Evolutionary conservation across 78 protist species (phyloP).

Genomic region (Protostelium mycophagum): DNA sequence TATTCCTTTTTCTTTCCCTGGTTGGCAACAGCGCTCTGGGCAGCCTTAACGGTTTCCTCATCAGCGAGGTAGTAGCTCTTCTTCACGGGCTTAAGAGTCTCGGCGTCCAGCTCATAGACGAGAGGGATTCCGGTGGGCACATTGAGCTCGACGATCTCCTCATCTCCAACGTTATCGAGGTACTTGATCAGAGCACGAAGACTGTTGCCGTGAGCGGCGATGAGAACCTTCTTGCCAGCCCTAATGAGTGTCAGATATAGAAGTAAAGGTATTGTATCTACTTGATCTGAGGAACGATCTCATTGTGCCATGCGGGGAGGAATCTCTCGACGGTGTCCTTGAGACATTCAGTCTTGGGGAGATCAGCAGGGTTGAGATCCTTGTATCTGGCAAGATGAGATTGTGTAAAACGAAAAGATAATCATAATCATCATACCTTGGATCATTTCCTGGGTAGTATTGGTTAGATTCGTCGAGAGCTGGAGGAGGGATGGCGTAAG

Average conservation of each 20-base stretch:
- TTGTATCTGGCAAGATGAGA: too few relatives aligned
- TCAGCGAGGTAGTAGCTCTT: conserved; percentile 56
- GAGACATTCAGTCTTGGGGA: conserved; percentile 83
- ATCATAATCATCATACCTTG: too few relatives aligned
- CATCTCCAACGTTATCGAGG: conserved; percentile 75
- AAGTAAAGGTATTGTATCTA: neutral
- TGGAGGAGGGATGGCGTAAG: conserved; percentile 86
- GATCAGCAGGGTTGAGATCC: conserved; percentile 18
- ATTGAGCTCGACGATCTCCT: conserved; percentile 68
- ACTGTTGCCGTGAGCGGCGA: conserved; percentile 92
- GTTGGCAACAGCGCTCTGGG: conserved; percentile 63
- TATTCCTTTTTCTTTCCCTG: conserved; percentile 46
- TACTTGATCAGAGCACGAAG: conserved; percentile 87
- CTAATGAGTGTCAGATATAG: neutral
- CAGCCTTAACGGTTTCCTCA: conserved; percentile 37
- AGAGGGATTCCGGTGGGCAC: conserved; percentile 89
- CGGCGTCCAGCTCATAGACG: conserved; percentile 70
- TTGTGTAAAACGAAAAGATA: too few relatives aligned
- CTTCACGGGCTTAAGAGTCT: conserved; percentile 58
- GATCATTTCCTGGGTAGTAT: conserved; percentile 65
- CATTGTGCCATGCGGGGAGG: conserved; percentile 77
- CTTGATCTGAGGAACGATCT: conserved; percentile 67
- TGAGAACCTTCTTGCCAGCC: conserved; percentile 74
- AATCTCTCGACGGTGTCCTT: conserved; percentile 76
- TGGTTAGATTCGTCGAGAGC: conserved; percentile 52